Evolutionary conservation across 495 filamentous ascomycete genomes (phyloP), one percentile per base, ranked within the genome.

Genomic region (Talaromyces adpressus): DNA sequence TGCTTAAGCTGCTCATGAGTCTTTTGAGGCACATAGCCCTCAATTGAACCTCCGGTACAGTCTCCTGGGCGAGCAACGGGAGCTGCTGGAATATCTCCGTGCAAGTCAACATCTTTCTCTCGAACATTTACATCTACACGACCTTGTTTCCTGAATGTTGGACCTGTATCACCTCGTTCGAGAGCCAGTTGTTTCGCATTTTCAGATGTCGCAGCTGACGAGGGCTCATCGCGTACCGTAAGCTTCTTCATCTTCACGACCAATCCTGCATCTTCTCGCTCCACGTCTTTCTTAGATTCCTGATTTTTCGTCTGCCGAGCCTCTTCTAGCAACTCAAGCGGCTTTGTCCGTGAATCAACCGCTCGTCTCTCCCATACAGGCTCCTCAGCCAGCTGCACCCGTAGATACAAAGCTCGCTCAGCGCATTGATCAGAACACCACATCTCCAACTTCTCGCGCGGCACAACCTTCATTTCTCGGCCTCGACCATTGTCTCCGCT

Each of bases 401-500:
- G 88, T 64, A 98, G 78, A 73, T 90, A 95, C 66, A 96, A 76
- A 18, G 90, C 92, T 41, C 88, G 81, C 66, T 86, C 81, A 1
- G 87, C 89, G 79, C 94, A 98, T 18, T 78, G 78, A 52, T 89
- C 83, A 1, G 86, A 89, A 71, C 94, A 98, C 91, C 95, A 98
- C 69, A 88, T 87, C 74, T 95, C 91, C 9, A 93, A 67, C 67
- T 88, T 83, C 60, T 85, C 83, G 8, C 78, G 82, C n/a, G 82
- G 79, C 11, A 89, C 84, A 47, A 88, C 83, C 23, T 82, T 81
- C 72, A 84, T 76, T 59, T 81, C 76, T 39, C 76, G 69, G 51
- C 81, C 76, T 4, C 75, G 73, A 22, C 81, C 79, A 67, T 73
- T 79, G 59, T 84, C 73, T 65, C 81, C 83, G 64, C 79, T 80